Evolutionary conservation across 192 early-diverging fungal species (phyloP), one percentile per base, ranked within the genome.

Genomic region (Coemansia sp.): DNA sequence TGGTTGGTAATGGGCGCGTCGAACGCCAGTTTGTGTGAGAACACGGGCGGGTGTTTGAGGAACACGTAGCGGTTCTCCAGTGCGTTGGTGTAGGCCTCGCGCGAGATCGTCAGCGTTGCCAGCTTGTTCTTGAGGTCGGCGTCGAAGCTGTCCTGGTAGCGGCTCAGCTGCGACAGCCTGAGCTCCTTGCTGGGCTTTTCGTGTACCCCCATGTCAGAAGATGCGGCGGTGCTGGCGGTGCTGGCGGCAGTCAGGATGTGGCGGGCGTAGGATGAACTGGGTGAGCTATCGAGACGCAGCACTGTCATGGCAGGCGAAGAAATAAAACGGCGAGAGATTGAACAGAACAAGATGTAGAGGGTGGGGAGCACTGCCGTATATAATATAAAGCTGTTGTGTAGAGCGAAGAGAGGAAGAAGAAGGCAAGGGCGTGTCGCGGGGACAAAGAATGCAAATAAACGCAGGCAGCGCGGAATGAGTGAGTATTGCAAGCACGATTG

Each of bases 51-150:
- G 27, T 64, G 54, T 44, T 71, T 20, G 39, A 66, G 35, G 17
- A 40, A 60, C 50, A 59, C 79, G 3, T 78, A 46, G 26, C 80
- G 81, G 73, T 84, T 84, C 15, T 81, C 72, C 14, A 86, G 65
- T 9, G 85, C 74, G 14, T 77, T 75, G 8, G 64, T 67, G 35
- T 81, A 80, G 20, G 84, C 62, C 37, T 83, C 75, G 23, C 62
- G 72, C 27, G 81, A 78, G 9, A 87, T 64, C 0, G 86, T 84
- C 58, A 87, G 83, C 46, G 81, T 73, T 15, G 81, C 83, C 46
- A 89, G 73, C 41, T 46, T 46, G 72, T 85, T 89, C 76, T 87
- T 89, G 56, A 78, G 60, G 27, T 86, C 85, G 17, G 62, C 65
- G 33, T 68, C 67, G 53, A 89, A 87, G 8, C 45, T 51, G 20